Base-by-base conservation (phyloP, 805 yeast genomes). In the Candida stauntonica region DNA sequence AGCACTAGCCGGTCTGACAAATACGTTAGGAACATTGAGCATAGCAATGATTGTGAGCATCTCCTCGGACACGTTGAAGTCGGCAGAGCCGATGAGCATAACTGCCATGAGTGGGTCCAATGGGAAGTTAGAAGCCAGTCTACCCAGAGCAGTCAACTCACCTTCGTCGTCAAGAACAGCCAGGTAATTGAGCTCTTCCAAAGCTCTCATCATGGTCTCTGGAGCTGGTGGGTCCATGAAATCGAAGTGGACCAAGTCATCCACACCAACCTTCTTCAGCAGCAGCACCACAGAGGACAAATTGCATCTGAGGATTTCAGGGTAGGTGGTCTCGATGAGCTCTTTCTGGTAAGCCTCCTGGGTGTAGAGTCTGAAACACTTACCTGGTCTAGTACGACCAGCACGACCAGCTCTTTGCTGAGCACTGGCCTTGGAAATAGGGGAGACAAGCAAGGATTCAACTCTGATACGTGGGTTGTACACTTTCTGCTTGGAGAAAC, bases 221-320 rank as follows among this genome's bases (percentile, higher is more conserved):
- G 99, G 99, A 3, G 98, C 98, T 12, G 99, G 99, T 7, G 99
- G 98, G 58, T 91, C 99, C 95, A 91, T 91, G 59, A 93, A 91
- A 61, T 93, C 99, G 58, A 91, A 91, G 64, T 91, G 98, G 28
- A 93, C 99, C 55, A 91, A 75, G 65, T 91, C 98, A 58, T 93
- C 95, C 47, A 91, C 75, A 12, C 98, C 98, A 47, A 93, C 74
- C 63, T 93, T 93, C 61, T 93, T 93, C 62, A 91, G 72, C 60
- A 93, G 95, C 47, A 91, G 67, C 26, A 91, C 98, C 0, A 97
- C 93, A 17, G 88, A 81, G 5, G 96, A 81, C 56, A 91, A 73
- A 64, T 91, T 91, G 43, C 91, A 81, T 58, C 98, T 73, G 58
- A 93, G 70, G 61, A 91, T 89, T 65, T 91, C 99, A 2, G 99